phyloP scores from a whole-genome alignment of 805 yeast genomes.

The Saturnispora bothae region DNA sequence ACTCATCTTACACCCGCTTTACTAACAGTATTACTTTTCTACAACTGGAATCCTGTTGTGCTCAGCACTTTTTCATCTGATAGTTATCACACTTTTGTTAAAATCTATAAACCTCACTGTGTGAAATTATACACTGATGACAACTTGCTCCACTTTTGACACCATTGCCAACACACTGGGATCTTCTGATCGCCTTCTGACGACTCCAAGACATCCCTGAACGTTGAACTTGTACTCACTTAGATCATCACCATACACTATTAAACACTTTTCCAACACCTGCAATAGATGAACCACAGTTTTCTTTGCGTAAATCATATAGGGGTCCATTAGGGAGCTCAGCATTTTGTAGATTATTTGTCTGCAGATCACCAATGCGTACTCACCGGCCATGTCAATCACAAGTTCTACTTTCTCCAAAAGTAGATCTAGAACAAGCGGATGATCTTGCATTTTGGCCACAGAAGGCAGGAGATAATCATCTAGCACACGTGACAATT shows the following conservation, averaged over 20 bases:
- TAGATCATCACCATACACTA: background rate
- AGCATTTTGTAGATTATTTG: constrained; percentile 17
- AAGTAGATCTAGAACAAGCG: constrained; percentile 14
- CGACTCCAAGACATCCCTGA: constrained; percentile 16
- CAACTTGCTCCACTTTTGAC: background rate
- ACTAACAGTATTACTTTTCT: too few species aligned
- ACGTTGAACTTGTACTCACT: constrained; percentile 17
- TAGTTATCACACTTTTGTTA: too few species aligned
- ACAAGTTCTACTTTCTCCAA: constrained; percentile 10
- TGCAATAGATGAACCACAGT: constrained; percentile 3
- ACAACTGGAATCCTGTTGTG: too few species aligned
- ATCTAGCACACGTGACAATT: constrained; percentile 17
- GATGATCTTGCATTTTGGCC: constrained; percentile 19
- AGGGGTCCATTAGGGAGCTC: constrained; percentile 22
- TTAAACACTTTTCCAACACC: background rate
- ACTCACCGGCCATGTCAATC: constrained; percentile 14
- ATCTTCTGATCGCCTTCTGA: constrained; percentile 2
- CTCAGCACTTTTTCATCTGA: too few species aligned
- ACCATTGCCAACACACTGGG: background rate
- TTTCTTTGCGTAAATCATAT: constrained; percentile 12
- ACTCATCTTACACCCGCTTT: too few species aligned
- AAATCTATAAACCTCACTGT: too few species aligned
- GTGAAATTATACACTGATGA: background rate
- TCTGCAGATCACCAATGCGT: constrained; percentile 14
- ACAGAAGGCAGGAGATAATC: constrained; percentile 22